Evolutionary conservation across 768 basidiomycete genomes (phyloP).

Genomic region (Lepiota brunneoincarnata): DNA sequence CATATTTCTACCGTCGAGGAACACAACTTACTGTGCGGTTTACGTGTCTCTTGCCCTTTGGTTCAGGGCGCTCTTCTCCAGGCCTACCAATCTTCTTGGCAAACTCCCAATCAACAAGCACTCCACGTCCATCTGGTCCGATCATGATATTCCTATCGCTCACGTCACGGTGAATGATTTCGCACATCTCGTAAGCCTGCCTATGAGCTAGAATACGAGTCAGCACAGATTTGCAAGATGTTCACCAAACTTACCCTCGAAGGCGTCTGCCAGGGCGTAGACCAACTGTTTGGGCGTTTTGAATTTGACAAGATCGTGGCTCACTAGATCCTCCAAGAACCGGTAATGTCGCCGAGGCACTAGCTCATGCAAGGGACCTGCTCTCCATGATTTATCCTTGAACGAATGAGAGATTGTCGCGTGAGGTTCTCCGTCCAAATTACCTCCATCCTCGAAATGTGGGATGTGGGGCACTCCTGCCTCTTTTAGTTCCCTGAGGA

Average conservation of each 20-base stretch:
- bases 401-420: slow-evolving; percentile 15
- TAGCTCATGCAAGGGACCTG: slow-evolving; percentile 3
- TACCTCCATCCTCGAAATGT: slow-evolving; percentile 23
- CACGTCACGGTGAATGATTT: slow-evolving; percentile 25
- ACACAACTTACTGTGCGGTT: slow-evolving; percentile 16
- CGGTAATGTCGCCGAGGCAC: slow-evolving; percentile 19
- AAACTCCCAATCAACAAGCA: slow-evolving; percentile 27
- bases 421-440: slow-evolving; percentile 18
- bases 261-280: slow-evolving; percentile 20
- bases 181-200: slow-evolving; percentile 14
- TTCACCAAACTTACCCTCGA: slow-evolving; percentile 16
- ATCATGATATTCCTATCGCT: slow-evolving; percentile 25
- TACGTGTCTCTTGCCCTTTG: not conserved
- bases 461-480: slow-evolving; percentile 22
- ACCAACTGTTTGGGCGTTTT: slow-evolving; percentile 18
- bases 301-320: slow-evolving; percentile 12
- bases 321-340: slow-evolving; percentile 18
- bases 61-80: not conserved
- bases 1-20: not conserved
- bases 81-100: slow-evolving; percentile 2
- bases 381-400: slow-evolving; percentile 12
- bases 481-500: slow-evolving; percentile 18
- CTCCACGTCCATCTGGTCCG: slow-evolving; percentile 7
- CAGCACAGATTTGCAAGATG: not conserved
- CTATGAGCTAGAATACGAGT: slow-evolving; percentile 18